Conservation (phyloP, 768 basidiomycete genomes). For the Termitomyces eurrhizus region DNA sequence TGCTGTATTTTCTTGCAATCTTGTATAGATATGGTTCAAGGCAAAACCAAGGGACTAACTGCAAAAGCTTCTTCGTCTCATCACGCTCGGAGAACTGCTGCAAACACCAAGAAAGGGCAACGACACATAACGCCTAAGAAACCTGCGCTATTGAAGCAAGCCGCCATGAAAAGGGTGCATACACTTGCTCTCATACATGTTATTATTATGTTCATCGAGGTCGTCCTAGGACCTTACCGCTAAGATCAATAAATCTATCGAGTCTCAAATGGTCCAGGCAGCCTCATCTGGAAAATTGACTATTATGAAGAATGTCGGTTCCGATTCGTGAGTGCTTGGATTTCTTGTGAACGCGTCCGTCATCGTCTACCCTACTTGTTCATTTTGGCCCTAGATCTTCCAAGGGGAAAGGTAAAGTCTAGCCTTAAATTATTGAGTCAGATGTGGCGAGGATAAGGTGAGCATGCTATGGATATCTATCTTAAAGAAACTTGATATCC, state of each 20-base stretch:
- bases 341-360: background rate
- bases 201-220: background rate
- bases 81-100: constrained; percentile 62
- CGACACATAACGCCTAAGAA: constrained; percentile 83
- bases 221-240: constrained; percentile 67
- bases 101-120: constrained; percentile 76
- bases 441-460: background rate
- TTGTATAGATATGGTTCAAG: constrained; percentile 61
- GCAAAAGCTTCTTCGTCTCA: constrained; percentile 50
- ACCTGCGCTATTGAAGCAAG: constrained; percentile 63
- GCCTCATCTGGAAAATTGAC: constrained; percentile 88
- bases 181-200: background rate
- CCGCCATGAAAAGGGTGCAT: constrained; percentile 71
- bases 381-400: constrained; percentile 9
- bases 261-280: constrained; percentile 85
- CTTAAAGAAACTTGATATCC: background rate
- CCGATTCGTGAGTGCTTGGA: constrained; percentile 35
- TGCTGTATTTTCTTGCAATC: background rate
- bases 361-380: background rate
- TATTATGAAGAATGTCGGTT: constrained; percentile 75
- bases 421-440: background rate
- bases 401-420: constrained; percentile 18
- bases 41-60: constrained; percentile 76
- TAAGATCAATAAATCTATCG: constrained; percentile 90
- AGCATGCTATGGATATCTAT: background rate